phyloP scores from a whole-genome alignment of 495 filamentous ascomycete genomes.

The Penicillium antarcticum region DNA sequence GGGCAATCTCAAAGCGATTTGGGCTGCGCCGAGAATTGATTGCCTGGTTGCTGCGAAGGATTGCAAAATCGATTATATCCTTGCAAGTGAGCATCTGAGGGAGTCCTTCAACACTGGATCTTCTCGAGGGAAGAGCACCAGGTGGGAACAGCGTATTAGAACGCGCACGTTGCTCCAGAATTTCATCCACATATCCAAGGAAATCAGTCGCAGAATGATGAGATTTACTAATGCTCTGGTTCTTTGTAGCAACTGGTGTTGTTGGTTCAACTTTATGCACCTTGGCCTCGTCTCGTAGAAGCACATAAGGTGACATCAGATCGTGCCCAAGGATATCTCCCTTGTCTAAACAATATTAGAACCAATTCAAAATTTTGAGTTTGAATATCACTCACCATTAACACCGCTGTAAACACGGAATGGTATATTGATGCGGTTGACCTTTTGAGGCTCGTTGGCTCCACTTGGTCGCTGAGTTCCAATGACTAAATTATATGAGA shows the following conservation, averaged over 20 bases:
- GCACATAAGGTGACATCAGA: constrained; percentile 87
- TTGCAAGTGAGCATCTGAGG: constrained; percentile 55
- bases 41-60: constrained; percentile 70
- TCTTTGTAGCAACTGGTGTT: constrained; percentile 21
- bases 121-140: constrained; percentile 62
- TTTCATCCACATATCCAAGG: constrained; percentile 71
- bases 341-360: constrained; percentile 43
- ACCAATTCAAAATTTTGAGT: not conserved
- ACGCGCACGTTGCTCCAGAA: constrained; percentile 60
- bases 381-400: constrained; percentile 52
- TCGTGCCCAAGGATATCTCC: constrained; percentile 78
- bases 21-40: constrained; percentile 60
- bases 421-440: constrained; percentile 88
- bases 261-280: constrained; percentile 32
- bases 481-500: constrained; percentile 86
- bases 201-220: constrained; percentile 58
- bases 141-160: constrained; percentile 56
- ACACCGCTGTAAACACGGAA: constrained; percentile 93
- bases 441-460: constrained; percentile 68
- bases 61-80: constrained; percentile 87
- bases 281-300: constrained; percentile 79
- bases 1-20: constrained; percentile 92
- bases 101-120: constrained; percentile 43
- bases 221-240: constrained; percentile 37
- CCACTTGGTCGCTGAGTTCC: constrained; percentile 85